Evolutionary conservation across 176 grass and related monocot species (phyloP), one percentile per base, ranked within the genome.

Genomic region (Carex pumila): DNA sequence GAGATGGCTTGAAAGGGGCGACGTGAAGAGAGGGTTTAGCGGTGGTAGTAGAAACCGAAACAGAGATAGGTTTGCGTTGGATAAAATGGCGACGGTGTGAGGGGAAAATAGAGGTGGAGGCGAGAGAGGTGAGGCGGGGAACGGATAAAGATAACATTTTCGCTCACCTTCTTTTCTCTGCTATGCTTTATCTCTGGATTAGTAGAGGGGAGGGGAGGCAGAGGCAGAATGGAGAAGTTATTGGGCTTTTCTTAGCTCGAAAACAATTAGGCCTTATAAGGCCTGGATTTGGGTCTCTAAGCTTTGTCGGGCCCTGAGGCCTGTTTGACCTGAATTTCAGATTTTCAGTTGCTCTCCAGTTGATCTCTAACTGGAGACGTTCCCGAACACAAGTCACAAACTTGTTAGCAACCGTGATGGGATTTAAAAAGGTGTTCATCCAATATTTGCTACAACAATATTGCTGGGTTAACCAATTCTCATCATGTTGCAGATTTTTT

Each of bases 101-200:
- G 62, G 75, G 19, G 59, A 47, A 45, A 22, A 30, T 12, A 60
- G 85, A 70, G 60, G 49, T 58, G 61, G 85, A 21, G 22, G 72
- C 59, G 6, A 79, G 57, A 66, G 60, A 58, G 31, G 83, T 47
- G 21, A 85, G 57, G 54, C 30, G 61, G 36, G 75, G 74, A 79
- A 80, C n/a, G 47, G 85, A 86, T 86, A 71, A 8, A 67, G 72
- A 81, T 29, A 80, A 67, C 85, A 86, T 86, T 34, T 79, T 80
- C 31, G 29, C 43, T 86, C 37, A 54, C 31, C 9, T 61, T 50
- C n/a, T 32, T 79, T 9, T 32, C 43, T 61, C n/a, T 41, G 32
- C 47, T 47, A 12, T 62, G 47, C 73, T n/a, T n/a, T 81, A 39
- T 79, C 58, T 30, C 60, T 85, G 18, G 61, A 14, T 67, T 77